A percentile compares a stretch with the other conserved stretches of the same genome.
Conservation (phyloP, 2,329 filamentous ascomycete species). For the Capronia coronata region DNA sequence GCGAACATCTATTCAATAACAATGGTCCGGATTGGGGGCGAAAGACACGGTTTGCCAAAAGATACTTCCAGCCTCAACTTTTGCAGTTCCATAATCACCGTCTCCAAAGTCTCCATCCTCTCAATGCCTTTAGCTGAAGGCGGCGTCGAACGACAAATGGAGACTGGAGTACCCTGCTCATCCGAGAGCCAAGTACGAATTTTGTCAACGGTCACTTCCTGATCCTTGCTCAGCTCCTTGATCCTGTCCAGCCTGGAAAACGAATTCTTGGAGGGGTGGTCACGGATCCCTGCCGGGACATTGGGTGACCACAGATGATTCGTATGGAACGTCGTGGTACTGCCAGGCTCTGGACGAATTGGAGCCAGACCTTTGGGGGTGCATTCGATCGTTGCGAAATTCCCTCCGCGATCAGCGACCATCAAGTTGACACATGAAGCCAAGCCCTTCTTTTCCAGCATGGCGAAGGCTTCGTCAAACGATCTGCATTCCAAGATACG, state of each 20-base stretch:
- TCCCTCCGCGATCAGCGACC: conserved; percentile 3
- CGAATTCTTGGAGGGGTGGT: conserved; percentile 5
- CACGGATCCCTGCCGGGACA: neutral
- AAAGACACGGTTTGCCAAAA: conserved; percentile 2
- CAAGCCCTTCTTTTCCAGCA: conserved; percentile 1
- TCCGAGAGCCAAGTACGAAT: conserved; percentile 3
- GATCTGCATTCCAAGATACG: conserved; percentile 43
- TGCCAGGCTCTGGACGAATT: neutral
- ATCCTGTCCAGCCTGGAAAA: conserved; percentile 2
- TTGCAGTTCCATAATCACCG: neutral
- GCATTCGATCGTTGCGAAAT: conserved; percentile 8
- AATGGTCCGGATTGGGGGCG: neutral
- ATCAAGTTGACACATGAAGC: conserved; percentile 4
- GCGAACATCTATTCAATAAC: neutral
- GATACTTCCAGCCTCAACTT: neutral
- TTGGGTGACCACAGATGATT: conserved; percentile 4
- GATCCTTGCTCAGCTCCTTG: neutral
- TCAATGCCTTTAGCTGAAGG: neutral
- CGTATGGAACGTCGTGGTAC: conserved; percentile 2
- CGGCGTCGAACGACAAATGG: conserved; percentile 3
- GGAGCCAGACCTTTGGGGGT: conserved; percentile 3
- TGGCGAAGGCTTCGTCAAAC: neutral
- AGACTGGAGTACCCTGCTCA: conserved; percentile 2
- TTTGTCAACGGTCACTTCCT: neutral
- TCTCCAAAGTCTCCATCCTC: conserved; percentile 6